phyloP scores from a whole-genome alignment of 306 rosid genomes.

The Fragaria nilgerrensis region DNA sequence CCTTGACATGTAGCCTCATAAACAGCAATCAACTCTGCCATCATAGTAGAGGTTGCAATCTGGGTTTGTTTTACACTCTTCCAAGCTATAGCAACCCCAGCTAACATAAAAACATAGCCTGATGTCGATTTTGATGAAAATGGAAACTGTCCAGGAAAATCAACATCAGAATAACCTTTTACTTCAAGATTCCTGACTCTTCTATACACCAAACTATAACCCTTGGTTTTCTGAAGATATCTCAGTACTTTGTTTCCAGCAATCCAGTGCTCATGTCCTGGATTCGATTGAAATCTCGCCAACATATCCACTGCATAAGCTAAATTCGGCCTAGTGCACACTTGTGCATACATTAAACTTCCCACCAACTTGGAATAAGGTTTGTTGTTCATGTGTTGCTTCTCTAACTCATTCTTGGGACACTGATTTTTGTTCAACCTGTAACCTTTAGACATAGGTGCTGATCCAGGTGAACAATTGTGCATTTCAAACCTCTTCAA shows the following conservation, averaged over 20 bases:
- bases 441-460: background rate
- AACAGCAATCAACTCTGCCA: background rate
- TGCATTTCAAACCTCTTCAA: background rate
- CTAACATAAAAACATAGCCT: background rate
- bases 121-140: background rate
- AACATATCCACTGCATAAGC: background rate
- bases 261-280: background rate
- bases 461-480: background rate
- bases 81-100: background rate
- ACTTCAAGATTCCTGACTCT: background rate
- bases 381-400: background rate
- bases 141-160: background rate
- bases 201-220: background rate
- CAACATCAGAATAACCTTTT: background rate
- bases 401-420: background rate
- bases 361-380: background rate
- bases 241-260: background rate
- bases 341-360: background rate
- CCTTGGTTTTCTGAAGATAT: background rate
- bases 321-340: background rate
- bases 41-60: background rate
- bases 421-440: background rate
- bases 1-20: background rate
- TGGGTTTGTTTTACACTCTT: background rate
- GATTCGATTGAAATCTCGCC: background rate